Evolutionary conservation across 768 basidiomycete species (phyloP), one percentile per base, ranked within the genome.

Genomic region (Phaffia australis): DNA sequence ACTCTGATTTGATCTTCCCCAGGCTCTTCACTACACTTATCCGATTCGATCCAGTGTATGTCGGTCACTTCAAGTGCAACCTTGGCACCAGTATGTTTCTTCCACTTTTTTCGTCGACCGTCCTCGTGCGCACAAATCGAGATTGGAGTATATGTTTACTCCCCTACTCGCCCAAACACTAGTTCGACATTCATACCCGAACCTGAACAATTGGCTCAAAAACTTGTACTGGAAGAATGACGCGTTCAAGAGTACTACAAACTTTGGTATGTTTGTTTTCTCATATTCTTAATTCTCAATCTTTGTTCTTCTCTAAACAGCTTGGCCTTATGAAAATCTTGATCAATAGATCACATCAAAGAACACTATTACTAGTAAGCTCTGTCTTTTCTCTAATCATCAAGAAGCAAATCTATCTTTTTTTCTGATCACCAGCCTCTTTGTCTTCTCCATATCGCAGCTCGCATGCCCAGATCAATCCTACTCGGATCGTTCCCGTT

Each of bases 41-140:
- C 69, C 71, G 87, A 47, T 93, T 92, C 77, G 91, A 94, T 72
- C 85, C 86, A 1, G 93, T 87, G 19, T 97, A 98, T 76, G 82
- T 87, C 56, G 84, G 86, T 0, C 89, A 91, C 75, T 98, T 98
- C 82, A 97, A 97, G 71, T 93, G 90, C 79, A 92, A 94, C 79
- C 75, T 89, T 70, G 84, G 86, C 35, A 84, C 70, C 51, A 77
- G 75, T 76, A 60, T 69, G 74, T 75, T 29, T 6, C 3, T 18
- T 18, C 48, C 48, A 30, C 19, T 60, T 29, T 19, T 50, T 29
- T 50, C 60, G 7, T 52, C n/a, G 25, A 25, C 19, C 16, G 32
- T 35, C n/a, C 48, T 60, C 16, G 27, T 27, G 21, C 19, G 15
- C 51, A 27, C 11, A 3, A 25, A 48, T 23, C 25, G 27, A 25